These are phyloP conservation scores for Boechera divaricarpa DNA, from an alignment of 345 rosid species.

Conservation along the genomic window DNA sequence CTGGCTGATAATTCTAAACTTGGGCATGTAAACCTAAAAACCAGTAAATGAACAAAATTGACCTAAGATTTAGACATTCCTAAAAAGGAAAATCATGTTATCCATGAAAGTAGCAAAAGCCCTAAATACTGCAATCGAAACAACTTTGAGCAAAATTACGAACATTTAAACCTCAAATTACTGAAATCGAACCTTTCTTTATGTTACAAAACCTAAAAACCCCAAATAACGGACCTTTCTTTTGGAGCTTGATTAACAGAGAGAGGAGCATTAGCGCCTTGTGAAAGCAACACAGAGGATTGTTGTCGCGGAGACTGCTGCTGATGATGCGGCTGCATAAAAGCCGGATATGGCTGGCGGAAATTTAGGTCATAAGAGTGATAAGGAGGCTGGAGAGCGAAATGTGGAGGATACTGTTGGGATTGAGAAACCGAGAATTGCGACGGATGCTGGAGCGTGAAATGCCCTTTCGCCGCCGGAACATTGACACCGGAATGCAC, in stretches of 20 bases:
- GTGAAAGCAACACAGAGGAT: constrained; percentile 34
- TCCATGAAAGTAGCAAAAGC: constrained; percentile 15
- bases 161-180: constrained; percentile 2
- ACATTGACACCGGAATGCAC: constrained; percentile 39
- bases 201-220: constrained; percentile 15
- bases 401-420: constrained; percentile 57
- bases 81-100: constrained; percentile 9
- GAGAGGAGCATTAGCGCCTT: constrained; percentile 28
- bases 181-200: not conserved
- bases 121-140: constrained; percentile 28
- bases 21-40: constrained; percentile 3
- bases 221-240: constrained; percentile 61
- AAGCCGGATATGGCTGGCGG: constrained; percentile 56
- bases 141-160: not conserved
- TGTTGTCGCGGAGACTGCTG: constrained; percentile 44
- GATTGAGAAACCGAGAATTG: constrained; percentile 47
- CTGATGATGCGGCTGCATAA: constrained; percentile 39
- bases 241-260: constrained; percentile 51
- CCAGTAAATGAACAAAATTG: constrained; percentile 32
- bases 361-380: constrained; percentile 78
- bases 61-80: constrained; percentile 29
- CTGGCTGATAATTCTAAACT: not conserved
- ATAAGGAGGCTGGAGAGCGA: constrained; percentile 53
- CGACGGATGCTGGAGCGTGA: constrained; percentile 61
- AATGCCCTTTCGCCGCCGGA: constrained; percentile 56